Evolutionary conservation across 306 rosid species (phyloP), one percentile per base, ranked within the genome.

Genomic region (Sicyos baderoa): DNA sequence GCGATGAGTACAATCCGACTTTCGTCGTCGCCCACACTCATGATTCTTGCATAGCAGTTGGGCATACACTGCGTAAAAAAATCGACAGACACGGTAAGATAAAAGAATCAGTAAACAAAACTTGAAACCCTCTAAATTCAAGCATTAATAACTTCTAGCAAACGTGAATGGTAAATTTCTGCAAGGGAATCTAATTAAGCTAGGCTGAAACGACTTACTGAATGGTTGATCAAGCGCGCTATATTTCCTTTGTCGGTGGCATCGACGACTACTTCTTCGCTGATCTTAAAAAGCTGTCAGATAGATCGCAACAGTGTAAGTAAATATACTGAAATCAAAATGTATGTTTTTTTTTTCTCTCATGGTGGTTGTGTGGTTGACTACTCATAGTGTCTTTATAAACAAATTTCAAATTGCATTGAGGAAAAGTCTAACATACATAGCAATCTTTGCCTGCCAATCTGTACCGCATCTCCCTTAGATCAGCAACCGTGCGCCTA

Each of bases 201-300:
- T 58, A 47, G 25, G 35, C 62, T 61, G 71, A 56, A 74, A 71
- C 35, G 32, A 83, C 97, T 85, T 75, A 90, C 99, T 4, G 96
- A 94, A 82, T 94, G 99, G 86, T 94, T 94, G 42, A 94, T 94
- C 63, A 94, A 84, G 68, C 99, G 91, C 10, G 99, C 99, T 77
- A 94, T 94, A 57, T 94, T 94, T 79, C 99, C 99, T 82, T 94
- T 94, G 51, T 94, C 96, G 4, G 99, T 94, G 62, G 99, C 99
- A 73, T 94, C 99, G 71, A 94, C 99, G 76, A 94, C 99, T 58
- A 94, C 99, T 77, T 94, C 99, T 83, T 94, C 99, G 44, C 99
- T 88, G 70, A 94, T 94, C 86, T 94, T 94, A 76, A 94, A 94
- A 47, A 94, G 87, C 99, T 94, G 89, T 78, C 53, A 77, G 65